Evolutionary conservation across 306 rosid genomes (phyloP), one percentile per base, ranked within the genome.

Genomic region (Prunus davidiana): DNA sequence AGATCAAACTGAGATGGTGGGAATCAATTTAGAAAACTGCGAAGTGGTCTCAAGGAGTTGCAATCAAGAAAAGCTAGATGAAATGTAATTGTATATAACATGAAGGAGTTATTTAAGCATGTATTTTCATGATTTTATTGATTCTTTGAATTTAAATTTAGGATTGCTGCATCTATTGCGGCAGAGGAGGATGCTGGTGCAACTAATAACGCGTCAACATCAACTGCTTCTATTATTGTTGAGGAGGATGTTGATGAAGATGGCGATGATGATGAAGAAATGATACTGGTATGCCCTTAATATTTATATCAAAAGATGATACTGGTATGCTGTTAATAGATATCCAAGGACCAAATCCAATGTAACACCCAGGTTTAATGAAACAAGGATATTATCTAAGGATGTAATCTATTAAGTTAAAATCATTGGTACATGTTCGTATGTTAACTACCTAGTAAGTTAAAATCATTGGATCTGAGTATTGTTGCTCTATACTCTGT

Each of bases 161-260:
- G 98, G 97, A 69, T 91, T 91, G 98, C 96, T 13, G 97, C 96
- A 67, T 93, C 97, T 67, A 85, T 91, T 65, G 84, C 78, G 73
- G 96, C 88, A 62, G 97, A 93, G 89, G 91, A 88, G 81, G 86
- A 73, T 63, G 83, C 78, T 69, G 76, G 56, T 32, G 83, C 75
- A 34, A 74, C 76, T 64, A 64, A 81, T 56, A 81, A 78, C 70
- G 86, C 73, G 41, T 81, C 78, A 64, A 49, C 87, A 6, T 83
- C 89, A 80, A 67, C 79, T 71, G 80, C 82, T 60, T 64, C 74
- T 45, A 30, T 57, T 72, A 80, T 65, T 71, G 79, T 82, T 76
- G 88, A 79, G 67, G 88, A 75, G 69, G 90, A 87, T 80, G 77
- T 55, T 30, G 76, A 69, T 15, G 69, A 77, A 55, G 86, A 82